Evolutionary conservation across 371 early-diverging fungal genomes (phyloP).

Genomic region (Parasitella parasitica): DNA sequence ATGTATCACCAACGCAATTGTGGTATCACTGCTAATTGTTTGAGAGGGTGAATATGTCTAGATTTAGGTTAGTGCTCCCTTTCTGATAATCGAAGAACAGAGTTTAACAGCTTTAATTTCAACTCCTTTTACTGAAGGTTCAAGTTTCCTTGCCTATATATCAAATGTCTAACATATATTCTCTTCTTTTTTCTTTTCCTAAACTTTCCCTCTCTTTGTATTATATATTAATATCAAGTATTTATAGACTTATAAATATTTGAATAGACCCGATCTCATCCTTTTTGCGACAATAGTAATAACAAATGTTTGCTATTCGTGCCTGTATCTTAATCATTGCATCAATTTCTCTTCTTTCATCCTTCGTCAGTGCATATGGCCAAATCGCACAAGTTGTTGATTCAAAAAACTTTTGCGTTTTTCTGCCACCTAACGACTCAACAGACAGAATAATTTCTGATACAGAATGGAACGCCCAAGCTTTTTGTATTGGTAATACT

Average conservation of each 20-base stretch:
- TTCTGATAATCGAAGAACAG: neutral
- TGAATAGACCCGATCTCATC: neutral
- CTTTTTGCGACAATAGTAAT: neutral
- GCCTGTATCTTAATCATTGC: neutral
- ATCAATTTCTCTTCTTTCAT: constrained; percentile 13
- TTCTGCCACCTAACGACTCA: constrained; percentile 50
- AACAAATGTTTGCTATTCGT: constrained; percentile 12
- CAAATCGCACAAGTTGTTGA: constrained; percentile 45
- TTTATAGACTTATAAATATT: neutral
- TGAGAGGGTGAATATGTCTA: constrained; percentile 1
- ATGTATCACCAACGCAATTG: neutral
- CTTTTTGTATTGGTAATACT: constrained; percentile 51
- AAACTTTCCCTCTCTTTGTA: neutral
- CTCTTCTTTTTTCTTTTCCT: neutral
- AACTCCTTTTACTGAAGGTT: constrained; percentile 13
- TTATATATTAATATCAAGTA: neutral
- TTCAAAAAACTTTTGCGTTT: constrained; percentile 48
- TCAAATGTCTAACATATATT: neutral
- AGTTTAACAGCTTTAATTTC: constrained; percentile 2
- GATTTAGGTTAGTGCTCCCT: constrained; percentile 6
- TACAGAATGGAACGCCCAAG: constrained; percentile 53
- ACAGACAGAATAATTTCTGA: constrained; percentile 36
- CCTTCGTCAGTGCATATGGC: constrained; percentile 27
- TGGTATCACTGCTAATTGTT: neutral
- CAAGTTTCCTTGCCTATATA: neutral